Conservation (phyloP, 768 basidiomycete species). For the Candolleomyces aberdarensis region DNA sequence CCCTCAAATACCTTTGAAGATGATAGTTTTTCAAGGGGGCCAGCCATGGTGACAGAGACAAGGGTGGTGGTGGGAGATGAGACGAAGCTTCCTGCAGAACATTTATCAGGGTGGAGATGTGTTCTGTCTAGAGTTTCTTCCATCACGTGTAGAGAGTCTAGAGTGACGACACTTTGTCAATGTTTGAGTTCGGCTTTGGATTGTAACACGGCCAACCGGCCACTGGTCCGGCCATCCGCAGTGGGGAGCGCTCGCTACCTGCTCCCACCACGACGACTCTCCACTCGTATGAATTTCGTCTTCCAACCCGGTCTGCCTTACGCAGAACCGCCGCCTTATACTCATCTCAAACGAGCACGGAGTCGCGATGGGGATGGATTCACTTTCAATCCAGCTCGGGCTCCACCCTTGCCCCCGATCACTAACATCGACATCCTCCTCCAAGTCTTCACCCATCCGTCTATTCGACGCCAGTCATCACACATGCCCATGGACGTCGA, state of each 20-base stretch:
- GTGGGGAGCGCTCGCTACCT: background rate
- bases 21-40: conserved; percentile 62
- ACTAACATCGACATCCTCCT: conserved; percentile 51
- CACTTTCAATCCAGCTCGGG: background rate
- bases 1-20: conserved; percentile 81
- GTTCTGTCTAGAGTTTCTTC: background rate
- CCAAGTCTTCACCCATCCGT: conserved; percentile 68
- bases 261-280: background rate
- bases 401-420: conserved; percentile 15
- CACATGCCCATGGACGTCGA: conserved; percentile 25
- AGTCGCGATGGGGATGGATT: background rate
- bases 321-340: conserved; percentile 2
- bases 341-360: conserved; percentile 4
- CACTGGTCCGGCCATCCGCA: too few species aligned
- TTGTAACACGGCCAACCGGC: background rate
- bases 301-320: background rate
- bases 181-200: background rate
- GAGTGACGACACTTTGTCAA: background rate
- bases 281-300: conserved; percentile 3
- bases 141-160: conserved; percentile 1
- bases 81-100: background rate
- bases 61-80: conserved; percentile 2
- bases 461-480: conserved; percentile 40
- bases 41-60: background rate
- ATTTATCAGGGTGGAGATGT: background rate